Percentiles rank a stretch among this genome's conserved stretches.
phyloP scores from a whole-genome alignment of 164 flowering plant species.

The Stephania yunnanensis region DNA sequence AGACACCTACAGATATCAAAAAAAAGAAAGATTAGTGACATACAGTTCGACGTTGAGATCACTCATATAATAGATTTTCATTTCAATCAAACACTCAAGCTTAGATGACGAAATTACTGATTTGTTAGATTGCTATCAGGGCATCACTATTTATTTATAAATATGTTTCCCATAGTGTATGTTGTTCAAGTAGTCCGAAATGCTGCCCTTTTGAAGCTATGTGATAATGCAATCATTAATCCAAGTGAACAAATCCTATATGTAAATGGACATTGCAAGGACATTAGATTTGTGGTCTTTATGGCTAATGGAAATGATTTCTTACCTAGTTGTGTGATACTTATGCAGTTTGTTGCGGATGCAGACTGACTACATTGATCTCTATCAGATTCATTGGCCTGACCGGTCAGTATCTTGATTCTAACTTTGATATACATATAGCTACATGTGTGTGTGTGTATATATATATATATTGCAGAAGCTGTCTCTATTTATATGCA shows the following conservation, averaged over 20 bases:
- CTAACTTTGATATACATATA: not conserved
- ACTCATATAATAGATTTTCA: too few species aligned
- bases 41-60: too few species aligned
- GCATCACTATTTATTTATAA: too few species aligned
- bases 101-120: too few species aligned
- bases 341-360: constrained; percentile 57
- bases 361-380: constrained; percentile 69
- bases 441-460: too few species aligned
- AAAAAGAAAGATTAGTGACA: not conserved
- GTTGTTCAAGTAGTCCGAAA: too few species aligned
- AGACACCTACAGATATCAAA: too few species aligned
- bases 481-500: not conserved
- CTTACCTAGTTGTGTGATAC: not conserved
- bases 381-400: constrained; percentile 91
- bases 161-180: too few species aligned
- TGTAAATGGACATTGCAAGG: not conserved
- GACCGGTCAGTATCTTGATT: constrained; percentile 68
- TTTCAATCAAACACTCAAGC: too few species aligned
- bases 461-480: not conserved
- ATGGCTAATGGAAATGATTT: not conserved
- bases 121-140: too few species aligned
- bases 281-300: not conserved
- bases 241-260: not conserved
- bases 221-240: not conserved
- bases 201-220: not conserved